A percentile compares a stretch with the other conserved stretches of the same genome.
phyloP scores from a whole-genome alignment of 2,329 filamentous ascomycete genomes.

The Lecanosticta acicola region DNA sequence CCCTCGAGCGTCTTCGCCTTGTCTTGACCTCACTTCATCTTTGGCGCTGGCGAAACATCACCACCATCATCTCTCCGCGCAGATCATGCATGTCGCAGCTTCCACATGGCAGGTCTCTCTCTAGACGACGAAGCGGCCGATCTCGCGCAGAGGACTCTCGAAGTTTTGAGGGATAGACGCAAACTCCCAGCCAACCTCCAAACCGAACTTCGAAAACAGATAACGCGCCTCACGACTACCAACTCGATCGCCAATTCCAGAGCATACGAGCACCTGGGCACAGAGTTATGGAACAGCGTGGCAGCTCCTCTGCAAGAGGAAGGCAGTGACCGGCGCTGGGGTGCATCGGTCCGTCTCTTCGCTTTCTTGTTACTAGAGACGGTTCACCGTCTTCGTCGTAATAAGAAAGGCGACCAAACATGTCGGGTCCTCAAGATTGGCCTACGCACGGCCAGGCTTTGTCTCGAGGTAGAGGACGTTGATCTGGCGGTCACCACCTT shows the following conservation, averaged over 20 bases:
- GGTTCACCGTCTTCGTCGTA: constrained; percentile 33
- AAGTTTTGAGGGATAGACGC: constrained; percentile 17
- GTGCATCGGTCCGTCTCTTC: constrained; percentile 42
- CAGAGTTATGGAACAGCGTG: constrained; percentile 62
- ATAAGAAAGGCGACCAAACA: constrained; percentile 26
- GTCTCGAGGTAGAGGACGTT: constrained; percentile 55
- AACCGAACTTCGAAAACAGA: constrained; percentile 16
- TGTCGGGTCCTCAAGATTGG: constrained; percentile 61
- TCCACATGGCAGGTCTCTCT: neutral
- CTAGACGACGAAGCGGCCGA: neutral
- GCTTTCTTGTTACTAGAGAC: constrained; percentile 64
- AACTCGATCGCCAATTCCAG: constrained; percentile 12
- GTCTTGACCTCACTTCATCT: neutral
- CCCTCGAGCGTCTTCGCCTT: constrained; percentile 7
- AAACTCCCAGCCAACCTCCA: constrained; percentile 11
- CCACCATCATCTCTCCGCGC: neutral
- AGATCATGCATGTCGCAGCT: neutral
- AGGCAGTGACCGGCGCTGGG: constrained; percentile 8
- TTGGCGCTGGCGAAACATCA: constrained; percentile 1
- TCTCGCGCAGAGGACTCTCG: constrained; percentile 6
- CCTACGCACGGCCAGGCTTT: constrained; percentile 59
- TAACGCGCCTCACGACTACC: constrained; percentile 29
- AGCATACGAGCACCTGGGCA: constrained; percentile 53
- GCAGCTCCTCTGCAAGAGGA: constrained; percentile 41
- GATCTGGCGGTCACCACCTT: constrained; percentile 57